These are phyloP conservation scores for Inga laurina DNA, from an alignment of 306 rosid genomes.

Conservation along the genomic window DNA sequence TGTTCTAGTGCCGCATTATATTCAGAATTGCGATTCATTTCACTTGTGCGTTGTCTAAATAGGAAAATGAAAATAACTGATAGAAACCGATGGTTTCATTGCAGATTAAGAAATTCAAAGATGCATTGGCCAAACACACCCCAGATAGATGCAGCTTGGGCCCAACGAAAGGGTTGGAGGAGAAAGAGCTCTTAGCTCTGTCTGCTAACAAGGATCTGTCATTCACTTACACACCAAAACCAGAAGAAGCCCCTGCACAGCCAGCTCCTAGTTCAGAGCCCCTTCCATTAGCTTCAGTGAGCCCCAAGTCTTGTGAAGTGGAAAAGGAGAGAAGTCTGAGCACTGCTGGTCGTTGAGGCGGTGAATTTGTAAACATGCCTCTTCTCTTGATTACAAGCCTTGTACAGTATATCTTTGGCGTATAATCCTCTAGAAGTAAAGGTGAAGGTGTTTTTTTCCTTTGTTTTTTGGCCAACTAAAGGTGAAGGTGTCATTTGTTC, in stretches of 20 bases:
- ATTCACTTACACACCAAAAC: slow-evolving; percentile 63
- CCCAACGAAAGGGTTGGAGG: slow-evolving; percentile 86
- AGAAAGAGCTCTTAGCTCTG: slow-evolving; percentile 83
- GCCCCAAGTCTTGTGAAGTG: slow-evolving; percentile 30
- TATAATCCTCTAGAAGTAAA: slow-evolving; percentile 5
- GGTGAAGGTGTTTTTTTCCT: slow-evolving; percentile 35
- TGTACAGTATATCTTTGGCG: slow-evolving; percentile 45
- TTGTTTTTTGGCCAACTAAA: slow-evolving; percentile 10
- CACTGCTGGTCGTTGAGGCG: slow-evolving; percentile 55
- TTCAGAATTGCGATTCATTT: not conserved
- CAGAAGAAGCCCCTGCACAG: slow-evolving; percentile 18
- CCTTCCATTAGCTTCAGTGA: slow-evolving; percentile 35
- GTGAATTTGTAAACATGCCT: slow-evolving; percentile 20
- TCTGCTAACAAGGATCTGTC: slow-evolving; percentile 74
- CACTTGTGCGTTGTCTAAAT: not conserved
- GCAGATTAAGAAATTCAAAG: slow-evolving; percentile 92
- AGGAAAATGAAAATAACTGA: slow-evolving; percentile 18
- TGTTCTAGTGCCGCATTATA: slow-evolving; percentile 3
- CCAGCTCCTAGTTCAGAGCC: slow-evolving; percentile 26
- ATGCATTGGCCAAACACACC: slow-evolving; percentile 86
- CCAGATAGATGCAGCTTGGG: slow-evolving; percentile 86
- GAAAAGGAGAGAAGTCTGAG: slow-evolving; percentile 45
- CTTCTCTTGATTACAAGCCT: slow-evolving; percentile 3
- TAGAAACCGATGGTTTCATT: not conserved
- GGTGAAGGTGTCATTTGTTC: slow-evolving; percentile 32